These are phyloP conservation scores for Trifolium fragiferum DNA, from an alignment of 306 rosid genomes.

Conservation along the genomic window DNA sequence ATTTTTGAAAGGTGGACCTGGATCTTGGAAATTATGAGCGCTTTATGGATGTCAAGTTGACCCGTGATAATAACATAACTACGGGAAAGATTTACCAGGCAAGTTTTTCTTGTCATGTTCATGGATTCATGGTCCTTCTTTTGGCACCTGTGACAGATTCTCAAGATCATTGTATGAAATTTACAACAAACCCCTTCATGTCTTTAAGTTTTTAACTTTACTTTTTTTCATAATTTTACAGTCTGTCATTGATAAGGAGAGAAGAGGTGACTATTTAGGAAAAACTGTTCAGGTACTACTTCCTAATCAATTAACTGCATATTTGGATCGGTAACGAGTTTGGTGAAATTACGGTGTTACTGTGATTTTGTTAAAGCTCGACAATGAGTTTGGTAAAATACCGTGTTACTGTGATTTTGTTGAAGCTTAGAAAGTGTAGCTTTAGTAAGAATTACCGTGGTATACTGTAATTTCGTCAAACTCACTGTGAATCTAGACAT, in stretches of 20 bases:
- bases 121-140: conserved; percentile 4
- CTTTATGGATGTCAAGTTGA: conserved; percentile 82
- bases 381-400: neutral
- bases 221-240: conserved; percentile 30
- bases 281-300: conserved; percentile 79
- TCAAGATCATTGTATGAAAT: conserved; percentile 36
- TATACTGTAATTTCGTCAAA: neutral
- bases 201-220: conserved; percentile 20
- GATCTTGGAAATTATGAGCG: conserved; percentile 99
- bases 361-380: conserved; percentile 1
- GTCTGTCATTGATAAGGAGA: conserved; percentile 80
- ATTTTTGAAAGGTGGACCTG: conserved; percentile 86
- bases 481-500: neutral
- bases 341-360: neutral
- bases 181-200: conserved; percentile 25
- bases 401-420: neutral
- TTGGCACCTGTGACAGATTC: conserved; percentile 29
- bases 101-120: conserved; percentile 37
- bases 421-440: neutral
- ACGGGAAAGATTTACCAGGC: conserved; percentile 98
- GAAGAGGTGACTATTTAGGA: conserved; percentile 86
- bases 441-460: neutral
- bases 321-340: neutral
- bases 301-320: conserved; percentile 4
- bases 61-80: conserved; percentile 91